Evolutionary conservation across 768 basidiomycete species (phyloP), one percentile per base, ranked within the genome.

Genomic region (Pleurotus cornucopiae): DNA sequence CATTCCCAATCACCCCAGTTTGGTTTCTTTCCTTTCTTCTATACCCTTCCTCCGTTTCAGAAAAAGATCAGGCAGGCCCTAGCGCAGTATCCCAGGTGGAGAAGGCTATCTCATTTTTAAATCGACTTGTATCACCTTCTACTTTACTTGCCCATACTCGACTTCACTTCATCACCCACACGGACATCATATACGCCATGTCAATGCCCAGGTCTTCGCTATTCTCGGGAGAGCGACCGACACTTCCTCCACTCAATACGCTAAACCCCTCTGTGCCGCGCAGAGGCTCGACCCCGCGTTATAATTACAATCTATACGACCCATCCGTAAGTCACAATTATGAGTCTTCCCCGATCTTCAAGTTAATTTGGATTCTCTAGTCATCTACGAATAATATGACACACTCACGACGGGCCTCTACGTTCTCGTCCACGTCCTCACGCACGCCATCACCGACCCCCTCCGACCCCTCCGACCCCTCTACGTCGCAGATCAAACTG

Each of bases 381-480:
- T 44, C 62, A 60, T 62, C 57, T 64, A 38, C 55, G 62, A 49
- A 58, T 18, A 58, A 61, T 16, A 60, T 61, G 61, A 56, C 56
- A 14, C 61, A 64, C 39, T 54, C 57, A 41, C 72, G 72, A 20
- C 71, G 71, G 47, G 62, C 69, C 5, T 79, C 77, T 21, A 67
- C 65, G 13, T 72, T 73, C 6, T 73, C 76, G 18, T 70, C 75
- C 9, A 64, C 66, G 37, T 70, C 73, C 25, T 74, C 75, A 57
- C 76, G 73, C 59, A 70, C 73, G 12, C 66, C 72, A 1, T 71
- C 73, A 1, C 73, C 73, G 7, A 59, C 70, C 4, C 64, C 68
- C 9, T 68, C 67, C 46, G 49, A 60, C 14, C 30, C 6, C 40
- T 54, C 14, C 49, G 30, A 34, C 9, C 40, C 9, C n/a, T 23